Evolutionary conservation across 2,329 filamentous ascomycete genomes (phyloP), one percentile per base, ranked within the genome.

Genomic region (Diaporthe velutina): DNA sequence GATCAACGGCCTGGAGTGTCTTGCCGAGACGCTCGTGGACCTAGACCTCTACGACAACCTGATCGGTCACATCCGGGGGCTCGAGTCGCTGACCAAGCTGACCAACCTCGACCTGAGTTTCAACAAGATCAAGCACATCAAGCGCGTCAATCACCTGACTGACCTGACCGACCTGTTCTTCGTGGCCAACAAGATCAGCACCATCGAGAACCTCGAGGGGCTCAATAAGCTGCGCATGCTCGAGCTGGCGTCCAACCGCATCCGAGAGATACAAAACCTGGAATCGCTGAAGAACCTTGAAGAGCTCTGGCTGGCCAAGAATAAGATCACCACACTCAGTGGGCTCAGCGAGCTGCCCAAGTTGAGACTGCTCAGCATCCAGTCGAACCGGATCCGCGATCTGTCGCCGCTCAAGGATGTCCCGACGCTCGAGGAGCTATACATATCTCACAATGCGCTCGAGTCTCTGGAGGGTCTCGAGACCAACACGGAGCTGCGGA

Each of bases 71-170:
- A 91, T 98, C 83, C 92, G 93, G 78, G 94, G 94, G 40, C 89
- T 99, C 60, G 95, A 98, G 71, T 88, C 91, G 60, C 90, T 98
- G 74, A 91, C 89, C 17, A 89, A 94, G 76, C 90, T 99, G 71
- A 95, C 90, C 8, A 93, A 87, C 73, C 90, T 99, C 72, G 97
- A 99, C 82, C 88, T 99, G 70, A 97, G 94, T 83, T 99, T 98
- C 90, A 99, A 99, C 88, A 98, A 98, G 87, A 96, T 99, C 86
- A 98, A 98, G 83, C 96, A 98, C 84, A 98, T 99, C 86, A 98
- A 98, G 84, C 92, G 96, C 80, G 86, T 98, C 78, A 89, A 90
- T 74, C 93, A 96, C 80, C 86, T 99, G 75, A 93, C 86, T 30
- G 89, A 95, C 71, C 89, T 98, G 74, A 93, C 89, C 76, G 95